Percentiles rank a stretch among this genome's conserved stretches.
phyloP scores from a whole-genome alignment of 2,329 filamentous ascomycete genomes.

The Verticillium nonalfalfae region DNA sequence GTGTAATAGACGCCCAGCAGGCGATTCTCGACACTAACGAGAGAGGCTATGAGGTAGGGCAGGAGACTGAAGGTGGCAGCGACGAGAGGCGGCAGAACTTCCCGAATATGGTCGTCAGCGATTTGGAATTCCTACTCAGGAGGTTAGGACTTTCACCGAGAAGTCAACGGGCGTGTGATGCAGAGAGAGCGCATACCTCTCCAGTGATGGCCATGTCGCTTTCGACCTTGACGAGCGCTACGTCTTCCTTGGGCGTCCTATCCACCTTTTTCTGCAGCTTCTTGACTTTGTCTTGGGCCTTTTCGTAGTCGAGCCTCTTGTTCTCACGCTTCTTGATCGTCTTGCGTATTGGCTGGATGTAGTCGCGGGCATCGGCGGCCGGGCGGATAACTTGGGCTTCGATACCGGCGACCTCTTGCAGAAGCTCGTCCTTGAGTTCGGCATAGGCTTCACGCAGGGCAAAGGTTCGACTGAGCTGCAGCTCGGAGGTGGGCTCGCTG shows the following conservation, averaged over 20 bases:
- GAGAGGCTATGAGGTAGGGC: slow-evolving; percentile 61
- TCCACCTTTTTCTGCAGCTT: slow-evolving; percentile 64
- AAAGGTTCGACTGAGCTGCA: slow-evolving; percentile 57
- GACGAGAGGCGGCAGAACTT: slow-evolving; percentile 66
- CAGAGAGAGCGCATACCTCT: slow-evolving; percentile 39
- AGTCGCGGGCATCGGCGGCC: slow-evolving; percentile 61
- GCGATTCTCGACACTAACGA: slow-evolving; percentile 72
- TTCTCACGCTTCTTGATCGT: slow-evolving; percentile 82
- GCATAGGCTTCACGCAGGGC: slow-evolving; percentile 61
- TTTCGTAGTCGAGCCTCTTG: slow-evolving; percentile 75
- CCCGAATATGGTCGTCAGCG: slow-evolving; percentile 67
- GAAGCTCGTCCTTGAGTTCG: slow-evolving; percentile 65
- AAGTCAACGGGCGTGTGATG: neutral
- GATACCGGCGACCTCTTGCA: slow-evolving; percentile 65
- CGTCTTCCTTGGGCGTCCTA: slow-evolving; percentile 67
- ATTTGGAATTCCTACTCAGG: slow-evolving; percentile 58
- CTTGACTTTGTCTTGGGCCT: slow-evolving; percentile 65
- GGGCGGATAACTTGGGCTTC: slow-evolving; percentile 65
- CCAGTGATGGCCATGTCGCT: slow-evolving; percentile 58
- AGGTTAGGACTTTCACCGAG: neutral
- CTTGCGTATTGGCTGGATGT: slow-evolving; percentile 67
- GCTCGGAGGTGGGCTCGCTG: slow-evolving; percentile 53
- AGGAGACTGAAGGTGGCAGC: slow-evolving; percentile 66
- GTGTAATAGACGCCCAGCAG: slow-evolving; percentile 76
- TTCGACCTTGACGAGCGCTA: slow-evolving; percentile 64